Evolutionary conservation across 441 rosid genomes (phyloP).

Genomic region (Syzygium malaccense): DNA sequence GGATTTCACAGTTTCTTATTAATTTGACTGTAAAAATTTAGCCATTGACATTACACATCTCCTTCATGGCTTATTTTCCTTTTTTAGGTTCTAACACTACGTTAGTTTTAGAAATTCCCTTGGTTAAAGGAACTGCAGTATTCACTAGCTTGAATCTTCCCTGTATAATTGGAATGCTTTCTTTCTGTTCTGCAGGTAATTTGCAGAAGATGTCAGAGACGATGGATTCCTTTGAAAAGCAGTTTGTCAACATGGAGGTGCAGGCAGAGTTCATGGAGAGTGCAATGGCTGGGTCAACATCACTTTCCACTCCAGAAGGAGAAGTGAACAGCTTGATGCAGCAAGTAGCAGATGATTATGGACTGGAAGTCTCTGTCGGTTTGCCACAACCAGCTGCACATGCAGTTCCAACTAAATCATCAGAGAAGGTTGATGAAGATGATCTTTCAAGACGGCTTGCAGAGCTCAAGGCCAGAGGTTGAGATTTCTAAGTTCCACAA

Average conservation of each 20-base stretch:
- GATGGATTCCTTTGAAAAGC: slow-evolving; percentile 91
- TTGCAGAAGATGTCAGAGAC: slow-evolving; percentile 95
- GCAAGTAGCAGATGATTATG: slow-evolving; percentile 87
- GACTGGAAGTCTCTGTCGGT: slow-evolving; percentile 88
- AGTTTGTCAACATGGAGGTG: slow-evolving; percentile 94
- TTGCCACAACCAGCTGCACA: slow-evolving; percentile 87
- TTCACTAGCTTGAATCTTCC: not conserved
- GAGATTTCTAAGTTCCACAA: not conserved
- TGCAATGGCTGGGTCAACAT: slow-evolving; percentile 94
- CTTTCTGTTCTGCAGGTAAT: slow-evolving; percentile 46
- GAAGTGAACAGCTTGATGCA: slow-evolving; percentile 96
- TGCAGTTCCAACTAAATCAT: slow-evolving; percentile 54
- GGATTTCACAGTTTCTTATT: not conserved
- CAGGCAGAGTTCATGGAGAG: slow-evolving; percentile 97
- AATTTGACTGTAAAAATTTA: not conserved
- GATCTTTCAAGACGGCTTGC: slow-evolving; percentile 89
- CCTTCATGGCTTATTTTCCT: not conserved
- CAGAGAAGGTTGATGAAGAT: slow-evolving; percentile 86
- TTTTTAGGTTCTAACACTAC: not conserved
- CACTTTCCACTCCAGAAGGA: slow-evolving; percentile 87
- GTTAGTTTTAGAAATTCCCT: not conserved
- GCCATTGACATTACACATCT: not conserved
- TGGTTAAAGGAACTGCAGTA: not conserved
- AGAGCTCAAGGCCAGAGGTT: slow-evolving; percentile 84
- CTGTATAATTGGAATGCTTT: not conserved